Conservation (phyloP, 495 filamentous ascomycete genomes). For the Diplogelasinospora grovesii region DNA sequence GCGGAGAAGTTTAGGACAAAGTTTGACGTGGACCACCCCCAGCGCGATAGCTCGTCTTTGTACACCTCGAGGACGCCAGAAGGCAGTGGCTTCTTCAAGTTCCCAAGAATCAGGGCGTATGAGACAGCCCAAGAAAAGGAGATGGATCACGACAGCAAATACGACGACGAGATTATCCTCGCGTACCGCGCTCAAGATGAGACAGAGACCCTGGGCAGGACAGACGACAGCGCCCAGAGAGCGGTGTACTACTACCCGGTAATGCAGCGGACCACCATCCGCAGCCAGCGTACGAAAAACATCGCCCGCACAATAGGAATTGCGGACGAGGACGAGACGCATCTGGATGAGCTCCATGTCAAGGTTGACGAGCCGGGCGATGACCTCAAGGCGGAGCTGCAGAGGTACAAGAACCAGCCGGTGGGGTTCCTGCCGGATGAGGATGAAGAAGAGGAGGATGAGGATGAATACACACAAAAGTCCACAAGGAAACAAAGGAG, state of each 20-base stretch:
- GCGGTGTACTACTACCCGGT: constrained; percentile 91
- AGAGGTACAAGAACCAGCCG: constrained; percentile 34
- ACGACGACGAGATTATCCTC: constrained; percentile 49
- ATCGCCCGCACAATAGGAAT: constrained; percentile 41
- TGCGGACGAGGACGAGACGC: constrained; percentile 32
- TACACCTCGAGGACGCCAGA: constrained; percentile 54
- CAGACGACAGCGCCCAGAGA: constrained; percentile 39
- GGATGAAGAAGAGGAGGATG: constrained; percentile 17
- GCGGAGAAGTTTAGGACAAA: constrained; percentile 62
- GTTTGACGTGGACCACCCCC: constrained; percentile 62
- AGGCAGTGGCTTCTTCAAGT: constrained; percentile 55
- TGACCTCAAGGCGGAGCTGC: constrained; percentile 31
- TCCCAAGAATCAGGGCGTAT: constrained; percentile 73
- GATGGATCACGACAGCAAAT: constrained; percentile 56
- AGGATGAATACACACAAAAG: too few relatives aligned
- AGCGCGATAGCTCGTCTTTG: constrained; percentile 57
- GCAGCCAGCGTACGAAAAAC: constrained; percentile 50
- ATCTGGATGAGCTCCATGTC: constrained; percentile 40
- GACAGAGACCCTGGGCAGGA: constrained; percentile 12
- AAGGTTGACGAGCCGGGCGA: constrained; percentile 36
- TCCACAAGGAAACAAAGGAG: too few relatives aligned
- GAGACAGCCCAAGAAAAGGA: constrained; percentile 68
- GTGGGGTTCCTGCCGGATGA: constrained; percentile 27
- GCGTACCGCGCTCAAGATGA: constrained; percentile 43
- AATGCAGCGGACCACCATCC: constrained; percentile 54